phyloP scores from a whole-genome alignment of 768 basidiomycete species.

The Hypholoma sublateritium region DNA sequence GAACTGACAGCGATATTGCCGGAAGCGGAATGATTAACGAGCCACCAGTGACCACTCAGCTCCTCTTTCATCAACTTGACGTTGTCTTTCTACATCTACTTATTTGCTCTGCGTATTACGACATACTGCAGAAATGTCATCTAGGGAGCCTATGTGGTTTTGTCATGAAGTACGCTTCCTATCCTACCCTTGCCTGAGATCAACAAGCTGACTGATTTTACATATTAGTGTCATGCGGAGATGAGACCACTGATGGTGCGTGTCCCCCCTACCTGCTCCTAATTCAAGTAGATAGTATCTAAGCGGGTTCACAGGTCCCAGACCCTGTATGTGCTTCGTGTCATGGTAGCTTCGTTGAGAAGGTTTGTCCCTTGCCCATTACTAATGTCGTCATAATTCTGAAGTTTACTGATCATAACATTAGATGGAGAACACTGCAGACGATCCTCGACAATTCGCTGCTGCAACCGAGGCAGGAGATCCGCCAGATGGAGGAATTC shows the following conservation, averaged over 20 bases:
- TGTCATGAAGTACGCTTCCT: conserved; percentile 61
- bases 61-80: no score
- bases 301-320: conserved; percentile 53
- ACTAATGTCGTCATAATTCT: conserved; percentile 12
- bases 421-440: conserved; percentile 72
- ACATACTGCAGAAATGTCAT: conserved; percentile 58
- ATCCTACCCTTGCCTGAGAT: background rate
- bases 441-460: conserved; percentile 75
- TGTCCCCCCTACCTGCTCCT: conserved; percentile 1
- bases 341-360: conserved; percentile 80
- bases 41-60: no score
- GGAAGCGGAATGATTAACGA: no score
- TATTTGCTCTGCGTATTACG: no score
- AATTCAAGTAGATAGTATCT: conserved; percentile 3
- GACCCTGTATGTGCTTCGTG: conserved; percentile 85
- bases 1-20: no score
- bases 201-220: background rate
- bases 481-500: conserved; percentile 17
- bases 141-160: conserved; percentile 74
- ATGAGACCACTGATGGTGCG: conserved; percentile 86
- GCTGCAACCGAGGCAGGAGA: conserved; percentile 34
- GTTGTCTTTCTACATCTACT: no score
- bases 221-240: conserved; percentile 75
- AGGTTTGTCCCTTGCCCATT: conserved; percentile 37
- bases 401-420: conserved; percentile 5